A percentile compares a stretch with the other conserved stretches of the same genome.
Conservation (phyloP, 2,329 filamentous ascomycete genomes). For the Blumeria graminis region DNA sequence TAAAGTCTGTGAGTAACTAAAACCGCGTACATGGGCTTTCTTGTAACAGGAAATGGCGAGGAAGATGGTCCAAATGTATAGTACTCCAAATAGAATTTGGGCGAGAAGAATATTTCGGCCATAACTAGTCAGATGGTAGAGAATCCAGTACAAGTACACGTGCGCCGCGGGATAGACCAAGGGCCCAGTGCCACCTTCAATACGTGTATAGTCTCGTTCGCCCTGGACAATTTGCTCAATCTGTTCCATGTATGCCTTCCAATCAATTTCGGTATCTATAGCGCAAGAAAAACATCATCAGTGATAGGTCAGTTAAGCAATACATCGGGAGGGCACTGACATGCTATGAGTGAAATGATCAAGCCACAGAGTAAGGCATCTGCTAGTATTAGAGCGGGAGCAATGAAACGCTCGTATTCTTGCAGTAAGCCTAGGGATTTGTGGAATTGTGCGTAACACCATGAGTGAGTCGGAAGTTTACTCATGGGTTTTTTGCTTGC, state of each 20-base stretch:
- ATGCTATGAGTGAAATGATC: constrained; percentile 13
- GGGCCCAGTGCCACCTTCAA: constrained; percentile 73
- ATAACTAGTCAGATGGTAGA: constrained; percentile 55
- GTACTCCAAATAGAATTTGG: constrained; percentile 57
- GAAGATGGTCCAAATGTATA: constrained; percentile 56
- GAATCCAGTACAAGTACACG: constrained; percentile 65
- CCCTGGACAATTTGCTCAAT: constrained; percentile 55
- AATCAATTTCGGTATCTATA: constrained; percentile 90
- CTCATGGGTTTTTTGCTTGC: too few relatives aligned
- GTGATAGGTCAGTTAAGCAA: background rate
- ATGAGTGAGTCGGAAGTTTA: too few relatives aligned
- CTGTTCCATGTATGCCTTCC: constrained; percentile 93
- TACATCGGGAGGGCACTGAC: constrained; percentile 5
- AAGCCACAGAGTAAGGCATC: constrained; percentile 12
- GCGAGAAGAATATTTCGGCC: constrained; percentile 55
- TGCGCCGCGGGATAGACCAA: constrained; percentile 88
- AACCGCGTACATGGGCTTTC: constrained; percentile 33
- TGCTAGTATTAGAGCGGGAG: constrained; percentile 9
- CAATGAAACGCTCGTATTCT: constrained; percentile 6
- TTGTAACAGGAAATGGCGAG: constrained; percentile 68
- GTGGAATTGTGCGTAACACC: too few relatives aligned
- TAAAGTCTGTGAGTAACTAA: background rate
- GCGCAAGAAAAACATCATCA: background rate
- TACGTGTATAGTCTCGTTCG: constrained; percentile 68
- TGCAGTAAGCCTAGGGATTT: too few relatives aligned